Base-by-base conservation (phyloP, 768 basidiomycete genomes). In the Mycena belliarum region DNA sequence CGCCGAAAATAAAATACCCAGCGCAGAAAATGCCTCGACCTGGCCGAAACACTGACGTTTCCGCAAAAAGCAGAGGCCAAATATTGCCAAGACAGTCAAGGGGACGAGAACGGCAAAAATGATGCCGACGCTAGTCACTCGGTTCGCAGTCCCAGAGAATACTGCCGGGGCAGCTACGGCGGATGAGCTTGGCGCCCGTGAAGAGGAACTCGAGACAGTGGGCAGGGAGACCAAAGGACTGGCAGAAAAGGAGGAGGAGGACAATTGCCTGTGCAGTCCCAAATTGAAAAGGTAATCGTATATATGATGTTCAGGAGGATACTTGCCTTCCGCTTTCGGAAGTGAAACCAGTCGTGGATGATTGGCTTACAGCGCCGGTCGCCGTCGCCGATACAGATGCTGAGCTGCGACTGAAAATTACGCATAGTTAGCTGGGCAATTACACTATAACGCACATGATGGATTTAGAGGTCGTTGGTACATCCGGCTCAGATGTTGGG, bases 91-190 rank as follows among this genome's bases (percentile, higher is more conserved):
- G 11, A 51, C 15, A 16, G 47, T 29, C 2, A 57, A 29, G 1
- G 56, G 44, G 8, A 57, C 21, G 16, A 57, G 43, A 26, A 57
- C 33, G 10, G 26, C 56, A 20, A 51, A 24, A 26, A 49, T 21
- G 11, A n/a, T 24, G 11, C 41, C 55, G 24, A 23, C 48, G 18
- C 15, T 14, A 2, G 14, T 15, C 6, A 10, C 42, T 7, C 37
- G 23, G 9, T 3, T 20, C 3, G 7, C 6, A 6, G n/a, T 23
- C 3, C 11, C 4, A 3, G 26, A 20, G 9, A 38, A 4, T 20
- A 29, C 33, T 3, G 24, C 37, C 32, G 24, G 35, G 29, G 43
- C n/a, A n/a, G n/a, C n/a, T n/a, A n/a, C n/a, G n/a, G n/a, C n/a
- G n/a, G n/a, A n/a, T n/a, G n/a, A n/a, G n/a, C n/a, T n/a, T n/a